Evolutionary conservation across 306 rosid species (phyloP).

Genomic region (Dalbergia cochinchinensis): DNA sequence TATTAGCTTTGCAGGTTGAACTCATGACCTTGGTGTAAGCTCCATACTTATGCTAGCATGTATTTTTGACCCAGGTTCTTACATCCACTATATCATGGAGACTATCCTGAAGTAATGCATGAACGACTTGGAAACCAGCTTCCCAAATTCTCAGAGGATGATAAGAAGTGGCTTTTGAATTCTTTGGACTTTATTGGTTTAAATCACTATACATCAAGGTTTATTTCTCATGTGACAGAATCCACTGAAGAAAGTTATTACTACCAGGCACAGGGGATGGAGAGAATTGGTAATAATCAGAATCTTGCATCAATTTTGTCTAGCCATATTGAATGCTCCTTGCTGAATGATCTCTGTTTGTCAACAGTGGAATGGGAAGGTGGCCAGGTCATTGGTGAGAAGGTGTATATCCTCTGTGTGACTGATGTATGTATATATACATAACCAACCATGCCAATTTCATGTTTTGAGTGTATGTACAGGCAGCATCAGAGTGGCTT

Average conservation of each 20-base stretch:
- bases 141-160: conserved; percentile 84
- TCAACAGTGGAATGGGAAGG: conserved; percentile 84
- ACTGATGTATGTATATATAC: conserved; percentile 18
- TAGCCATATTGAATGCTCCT: conserved; percentile 17
- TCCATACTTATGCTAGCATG: conserved; percentile 31
- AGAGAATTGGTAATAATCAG: conserved; percentile 66
- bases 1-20: neutral
- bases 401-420: conserved; percentile 58
- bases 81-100: conserved; percentile 80
- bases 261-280: conserved; percentile 64
- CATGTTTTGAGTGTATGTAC: conserved; percentile 44
- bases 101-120: conserved; percentile 83
- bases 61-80: conserved; percentile 65
- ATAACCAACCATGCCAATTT: conserved; percentile 10
- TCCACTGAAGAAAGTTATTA: conserved; percentile 49
- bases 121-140: conserved; percentile 81
- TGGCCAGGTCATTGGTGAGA: conserved; percentile 85
- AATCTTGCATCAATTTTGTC: conserved; percentile 21
- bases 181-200: conserved; percentile 81
- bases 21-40: conserved; percentile 35
- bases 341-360: conserved; percentile 43
- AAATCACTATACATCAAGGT: conserved; percentile 91
- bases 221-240: conserved; percentile 68
- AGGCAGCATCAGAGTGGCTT: conserved; percentile 99
- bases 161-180: conserved; percentile 68